Percentiles rank a stretch among this genome's conserved stretches.
phyloP scores from a whole-genome alignment of 192 early-diverging fungal genomes.

The Backusella luteola region DNA sequence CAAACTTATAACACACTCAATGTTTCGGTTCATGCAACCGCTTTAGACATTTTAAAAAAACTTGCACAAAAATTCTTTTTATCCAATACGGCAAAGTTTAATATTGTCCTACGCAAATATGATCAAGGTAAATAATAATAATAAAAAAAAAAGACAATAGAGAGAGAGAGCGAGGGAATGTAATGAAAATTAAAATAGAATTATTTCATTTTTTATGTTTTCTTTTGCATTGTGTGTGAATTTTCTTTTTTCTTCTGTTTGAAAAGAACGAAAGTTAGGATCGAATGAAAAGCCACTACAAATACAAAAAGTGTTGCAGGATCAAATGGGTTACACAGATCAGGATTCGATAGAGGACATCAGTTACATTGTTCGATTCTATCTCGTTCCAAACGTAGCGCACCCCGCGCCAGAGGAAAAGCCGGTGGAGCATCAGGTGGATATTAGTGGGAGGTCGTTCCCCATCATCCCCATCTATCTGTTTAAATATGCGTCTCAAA shows the following conservation, averaged over 20 bases:
- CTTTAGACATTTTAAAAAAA: slow-evolving; percentile 68
- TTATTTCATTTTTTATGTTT: neutral
- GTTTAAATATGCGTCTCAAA: slow-evolving; percentile 68
- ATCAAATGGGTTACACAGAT: slow-evolving; percentile 79
- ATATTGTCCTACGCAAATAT: slow-evolving; percentile 22
- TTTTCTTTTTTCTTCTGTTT: slow-evolving; percentile 3
- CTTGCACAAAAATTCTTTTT: slow-evolving; percentile 82
- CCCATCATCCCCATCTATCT: slow-evolving; percentile 80
- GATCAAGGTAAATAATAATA: slow-evolving; percentile 11
- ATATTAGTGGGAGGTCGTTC: slow-evolving; percentile 68
- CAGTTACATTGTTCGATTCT: slow-evolving; percentile 77
- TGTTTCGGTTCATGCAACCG: slow-evolving; percentile 64
- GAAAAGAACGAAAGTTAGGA: slow-evolving; percentile 69
- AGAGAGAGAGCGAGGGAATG: neutral
- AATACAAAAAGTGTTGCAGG: slow-evolving; percentile 66
- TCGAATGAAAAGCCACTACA: slow-evolving; percentile 70
- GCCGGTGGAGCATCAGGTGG: slow-evolving; percentile 56
- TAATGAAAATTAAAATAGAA: neutral
- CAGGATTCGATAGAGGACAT: slow-evolving; percentile 74
- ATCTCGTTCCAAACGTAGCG: slow-evolving; percentile 46
- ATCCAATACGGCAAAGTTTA: slow-evolving; percentile 51
- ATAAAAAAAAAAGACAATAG: neutral
- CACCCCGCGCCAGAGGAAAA: slow-evolving; percentile 44
- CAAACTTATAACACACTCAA: slow-evolving; percentile 78
- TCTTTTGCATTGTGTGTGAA: neutral